phyloP scores from a whole-genome alignment of 2,329 filamentous ascomycete species.

The Cladophialophora bantiana region DNA sequence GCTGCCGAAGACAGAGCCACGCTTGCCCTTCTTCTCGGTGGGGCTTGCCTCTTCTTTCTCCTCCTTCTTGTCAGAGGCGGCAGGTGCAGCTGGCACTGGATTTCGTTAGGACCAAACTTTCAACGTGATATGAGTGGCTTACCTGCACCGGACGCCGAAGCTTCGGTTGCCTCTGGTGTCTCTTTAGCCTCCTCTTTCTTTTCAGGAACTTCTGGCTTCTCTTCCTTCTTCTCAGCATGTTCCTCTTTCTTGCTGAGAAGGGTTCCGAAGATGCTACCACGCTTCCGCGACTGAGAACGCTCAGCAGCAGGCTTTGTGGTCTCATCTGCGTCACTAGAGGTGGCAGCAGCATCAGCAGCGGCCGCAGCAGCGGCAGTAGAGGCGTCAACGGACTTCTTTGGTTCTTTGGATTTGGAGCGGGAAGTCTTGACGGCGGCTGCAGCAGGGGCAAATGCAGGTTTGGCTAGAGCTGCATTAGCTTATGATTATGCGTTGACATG shows the following conservation, averaged over 20 bases:
- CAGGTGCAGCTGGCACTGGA: conserved; percentile 51
- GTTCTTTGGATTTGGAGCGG: conserved; percentile 47
- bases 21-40: conserved; percentile 77
- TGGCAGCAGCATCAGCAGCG: conserved; percentile 25
- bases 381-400: conserved; percentile 43
- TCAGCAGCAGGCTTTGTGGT: conserved; percentile 62
- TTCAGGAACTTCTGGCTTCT: conserved; percentile 51
- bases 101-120: conserved; percentile 19
- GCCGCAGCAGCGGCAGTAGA: conserved; percentile 32
- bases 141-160: conserved; percentile 44
- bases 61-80: conserved; percentile 59
- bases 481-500: conserved; percentile 31
- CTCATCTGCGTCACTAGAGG: conserved; percentile 39
- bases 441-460: conserved; percentile 52
- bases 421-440: conserved; percentile 40
- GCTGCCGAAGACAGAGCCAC: conserved; percentile 81
- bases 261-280: conserved; percentile 64
- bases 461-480: conserved; percentile 47
- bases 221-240: conserved; percentile 53
- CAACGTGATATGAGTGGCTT: conserved; percentile 36
- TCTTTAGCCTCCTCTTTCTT: conserved; percentile 53
- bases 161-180: conserved; percentile 49
- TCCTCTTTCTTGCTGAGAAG: conserved; percentile 67
- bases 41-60: conserved; percentile 54
- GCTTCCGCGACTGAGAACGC: conserved; percentile 67